These are phyloP conservation scores for Cryptosporidium tyzzeri DNA, from an alignment of 169 alveolate genomes.

Conservation along the genomic window DNA sequence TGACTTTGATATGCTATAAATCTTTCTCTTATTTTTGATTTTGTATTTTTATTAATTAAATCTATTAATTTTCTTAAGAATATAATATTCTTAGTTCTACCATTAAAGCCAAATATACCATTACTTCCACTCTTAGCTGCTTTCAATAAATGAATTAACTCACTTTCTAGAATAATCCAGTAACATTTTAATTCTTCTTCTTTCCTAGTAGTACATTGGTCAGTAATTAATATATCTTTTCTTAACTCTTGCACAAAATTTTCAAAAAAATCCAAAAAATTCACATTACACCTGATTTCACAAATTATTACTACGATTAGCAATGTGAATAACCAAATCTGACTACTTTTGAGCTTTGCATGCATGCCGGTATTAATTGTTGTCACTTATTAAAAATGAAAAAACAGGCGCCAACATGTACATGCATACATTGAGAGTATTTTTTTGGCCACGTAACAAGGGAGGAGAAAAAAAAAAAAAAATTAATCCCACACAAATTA, in stretches of 20 bases:
- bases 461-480: slow-evolving; percentile 16
- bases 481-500: slow-evolving; percentile 65
- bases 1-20: not conserved
- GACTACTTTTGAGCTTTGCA: slow-evolving; percentile 21
- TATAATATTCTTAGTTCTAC: not conserved
- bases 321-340: not conserved
- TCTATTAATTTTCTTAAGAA: slow-evolving; percentile 12
- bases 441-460: slow-evolving; percentile 62
- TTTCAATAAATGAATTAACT: not conserved
- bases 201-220: not conserved
- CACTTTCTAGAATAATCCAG: not conserved
- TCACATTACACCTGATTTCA: not conserved
- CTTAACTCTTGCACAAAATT: not conserved
- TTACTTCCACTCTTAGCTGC: not conserved
- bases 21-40: not conserved
- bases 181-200: not conserved
- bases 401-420: slow-evolving; percentile 62
- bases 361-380: slow-evolving; percentile 52
- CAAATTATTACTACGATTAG: not conserved
- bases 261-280: slow-evolving; percentile 5
- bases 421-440: slow-evolving; percentile 52
- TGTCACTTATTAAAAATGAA: not conserved
- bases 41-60: not conserved
- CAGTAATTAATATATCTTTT: not conserved
- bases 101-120: not conserved